Percentiles rank a stretch among this genome's conserved stretches.
phyloP scores from a whole-genome alignment of 257 asterid genomes.

The Eustoma russellianum region DNA sequence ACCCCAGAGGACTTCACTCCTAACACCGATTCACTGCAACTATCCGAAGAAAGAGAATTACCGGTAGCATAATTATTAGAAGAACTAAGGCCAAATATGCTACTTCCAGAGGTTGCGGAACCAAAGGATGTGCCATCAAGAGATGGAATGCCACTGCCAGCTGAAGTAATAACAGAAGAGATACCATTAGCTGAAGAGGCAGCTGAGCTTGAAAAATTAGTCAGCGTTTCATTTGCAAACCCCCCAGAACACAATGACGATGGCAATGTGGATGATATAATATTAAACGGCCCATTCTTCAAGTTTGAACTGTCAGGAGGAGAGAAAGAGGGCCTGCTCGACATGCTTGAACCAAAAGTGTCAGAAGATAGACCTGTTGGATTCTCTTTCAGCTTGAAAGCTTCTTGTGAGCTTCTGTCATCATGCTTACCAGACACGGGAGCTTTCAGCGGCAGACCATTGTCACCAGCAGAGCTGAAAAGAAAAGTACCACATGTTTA shows the following conservation, averaged over 20 bases:
- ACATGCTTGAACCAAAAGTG: constrained; percentile 15
- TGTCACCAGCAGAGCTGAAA: constrained; percentile 34
- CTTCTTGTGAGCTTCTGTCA: constrained; percentile 18
- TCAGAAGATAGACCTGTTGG: constrained; percentile 19
- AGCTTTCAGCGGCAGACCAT: constrained; percentile 15
- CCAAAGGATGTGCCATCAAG: constrained; percentile 5
- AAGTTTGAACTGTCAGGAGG: constrained; percentile 9
- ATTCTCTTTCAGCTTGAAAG: constrained; percentile 32
- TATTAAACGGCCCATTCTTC: constrained; percentile 24
- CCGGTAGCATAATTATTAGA: constrained; percentile 5
- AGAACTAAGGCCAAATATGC: constrained; percentile 10
- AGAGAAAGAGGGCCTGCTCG: constrained; percentile 1
- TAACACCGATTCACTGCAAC: constrained; percentile 8
- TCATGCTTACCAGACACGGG: constrained; percentile 21
- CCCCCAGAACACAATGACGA: constrained; percentile 16
- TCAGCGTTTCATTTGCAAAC: constrained; percentile 18
- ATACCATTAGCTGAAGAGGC: constrained; percentile 15
- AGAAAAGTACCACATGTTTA: constrained; percentile 1
- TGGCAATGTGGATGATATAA: constrained; percentile 13
- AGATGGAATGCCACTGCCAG: constrained; percentile 5
- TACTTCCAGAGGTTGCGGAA: constrained; percentile 8
- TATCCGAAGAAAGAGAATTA: constrained; percentile 4
- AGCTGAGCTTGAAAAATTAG: constrained; percentile 21
- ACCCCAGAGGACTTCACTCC: constrained; percentile 6
- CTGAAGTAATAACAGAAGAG: constrained; percentile 21